Evolutionary conservation across 208 protist genomes (phyloP), one percentile per base, ranked within the genome.

Genomic region (Wallacemonas rigidus): DNA sequence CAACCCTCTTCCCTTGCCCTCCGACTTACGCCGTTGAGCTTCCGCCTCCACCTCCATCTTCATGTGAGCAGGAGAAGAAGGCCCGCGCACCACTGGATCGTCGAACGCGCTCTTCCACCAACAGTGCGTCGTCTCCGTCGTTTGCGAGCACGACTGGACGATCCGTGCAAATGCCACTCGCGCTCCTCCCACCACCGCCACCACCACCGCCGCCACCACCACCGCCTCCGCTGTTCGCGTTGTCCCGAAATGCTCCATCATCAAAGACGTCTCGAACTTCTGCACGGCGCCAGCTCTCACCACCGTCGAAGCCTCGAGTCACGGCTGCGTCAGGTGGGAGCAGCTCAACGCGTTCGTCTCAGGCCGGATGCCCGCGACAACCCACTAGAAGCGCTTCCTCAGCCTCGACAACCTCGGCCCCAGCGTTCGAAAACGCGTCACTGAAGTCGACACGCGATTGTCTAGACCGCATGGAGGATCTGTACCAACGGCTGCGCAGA

Each of bases 401-500:
- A 26, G 26, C 26, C 26, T 26, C 26, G 26, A 26, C 26, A 26
- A 26, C 26, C 26, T 26, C 26, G 0, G 26, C 26, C 26, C 26
- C 26, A 0, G 26, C 26, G 9, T 45, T 51, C 1, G 41, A 65
- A 3, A 65, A 65, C 60, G 15, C 43, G 4, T 65, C 60, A 3
- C 35, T 83, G 17, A 15, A 65, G 7, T 74, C 79, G n/a, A 81
- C 78, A 2, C 68, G 79, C 40, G 69, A 73, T n/a, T 85, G 82
- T 50, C 45, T 88, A 2, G 53, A 77, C 3, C 78, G 71, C n/a
- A 88, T 93, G 55, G 88, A 93, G 45, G 74, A 77, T 35, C 80
- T 93, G 14, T 90, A 90, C 60, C 74, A 76, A 9, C 77, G 68
- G 3, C 51, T 92, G 38, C 74, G 80, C 2, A 70, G 60, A 15